These are phyloP conservation scores for Casuarina equisetifolia DNA, from an alignment of 306 rosid species.

Conservation along the genomic window DNA sequence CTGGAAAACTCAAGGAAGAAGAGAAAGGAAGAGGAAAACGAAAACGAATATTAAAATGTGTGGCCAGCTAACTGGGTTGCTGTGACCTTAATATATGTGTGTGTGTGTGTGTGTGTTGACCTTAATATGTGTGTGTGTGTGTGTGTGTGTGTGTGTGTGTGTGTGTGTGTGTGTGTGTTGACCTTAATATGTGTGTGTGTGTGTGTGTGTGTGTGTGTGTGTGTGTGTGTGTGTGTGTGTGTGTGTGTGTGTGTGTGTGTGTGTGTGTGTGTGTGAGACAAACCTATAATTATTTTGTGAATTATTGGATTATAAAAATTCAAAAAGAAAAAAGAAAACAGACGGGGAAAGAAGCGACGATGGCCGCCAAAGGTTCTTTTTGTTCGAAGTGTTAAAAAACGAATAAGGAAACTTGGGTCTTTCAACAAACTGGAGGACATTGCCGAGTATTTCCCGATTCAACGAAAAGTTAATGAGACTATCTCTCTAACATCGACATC, in stretches of 20 bases:
- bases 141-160: too few species aligned
- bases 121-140: too few species aligned
- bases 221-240: too few species aligned
- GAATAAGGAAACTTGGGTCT: neutral
- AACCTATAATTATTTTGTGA: constrained; percentile 34
- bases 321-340: neutral
- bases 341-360: constrained; percentile 14
- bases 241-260: constrained; percentile 2
- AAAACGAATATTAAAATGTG: constrained; percentile 50
- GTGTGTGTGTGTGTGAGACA: too few species aligned
- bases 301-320: constrained; percentile 22
- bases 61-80: constrained; percentile 78
- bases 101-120: neutral
- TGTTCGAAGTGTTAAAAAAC: constrained; percentile 8
- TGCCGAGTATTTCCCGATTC: constrained; percentile 12
- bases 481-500: neutral
- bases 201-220: too few species aligned
- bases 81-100: constrained; percentile 47
- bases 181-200: constrained; percentile 1
- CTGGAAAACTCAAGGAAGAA: constrained; percentile 47
- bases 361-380: constrained; percentile 46
- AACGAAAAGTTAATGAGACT: neutral
- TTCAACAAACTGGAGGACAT: neutral
- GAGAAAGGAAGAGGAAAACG: constrained; percentile 25
- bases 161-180: too few species aligned